phyloP scores from a whole-genome alignment of 2,329 filamentous ascomycete genomes.

The Sarocladium strictum region DNA sequence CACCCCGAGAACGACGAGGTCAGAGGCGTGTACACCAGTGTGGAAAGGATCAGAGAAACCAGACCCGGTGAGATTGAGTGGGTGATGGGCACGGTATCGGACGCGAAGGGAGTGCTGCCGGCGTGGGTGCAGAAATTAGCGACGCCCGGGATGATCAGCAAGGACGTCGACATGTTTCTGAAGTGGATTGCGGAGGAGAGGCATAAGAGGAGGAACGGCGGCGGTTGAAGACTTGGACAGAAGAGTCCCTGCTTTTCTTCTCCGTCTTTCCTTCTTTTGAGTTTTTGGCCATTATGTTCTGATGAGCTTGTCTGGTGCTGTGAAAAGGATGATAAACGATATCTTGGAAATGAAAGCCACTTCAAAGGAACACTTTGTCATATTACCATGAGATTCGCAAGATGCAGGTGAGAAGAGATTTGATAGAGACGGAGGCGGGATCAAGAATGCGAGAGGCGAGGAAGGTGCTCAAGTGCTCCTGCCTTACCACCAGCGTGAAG shows the following conservation, averaged over 20 bases:
- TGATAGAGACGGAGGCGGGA: no score
- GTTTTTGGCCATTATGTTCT: background rate
- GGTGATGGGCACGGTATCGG: slow-evolving; percentile 71
- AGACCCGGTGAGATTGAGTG: slow-evolving; percentile 52
- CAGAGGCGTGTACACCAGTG: slow-evolving; percentile 55
- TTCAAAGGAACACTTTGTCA: no score
- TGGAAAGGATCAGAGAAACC: slow-evolving; percentile 54
- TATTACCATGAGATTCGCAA: no score
- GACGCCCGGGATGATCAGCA: slow-evolving; percentile 56
- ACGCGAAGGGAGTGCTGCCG: slow-evolving; percentile 63
- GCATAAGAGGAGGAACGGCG: slow-evolving; percentile 15
- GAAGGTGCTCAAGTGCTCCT: no score
- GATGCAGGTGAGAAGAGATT: no score
- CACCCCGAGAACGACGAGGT: slow-evolving; percentile 23
- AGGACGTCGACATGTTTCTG: slow-evolving; percentile 66
- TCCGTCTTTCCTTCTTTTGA: background rate
- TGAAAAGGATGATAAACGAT: no score
- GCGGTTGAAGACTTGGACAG: background rate
- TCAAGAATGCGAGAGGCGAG: no score
- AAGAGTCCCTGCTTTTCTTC: background rate
- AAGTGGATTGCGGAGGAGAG: slow-evolving; percentile 50
- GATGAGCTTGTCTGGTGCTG: no score
- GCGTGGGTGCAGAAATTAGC: slow-evolving; percentile 59
- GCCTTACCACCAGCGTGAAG: no score
- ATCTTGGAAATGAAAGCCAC: no score